Evolutionary conservation across 352 stramenopile species (phyloP), one percentile per base, ranked within the genome.

Genomic region (Peronospora destructor): DNA sequence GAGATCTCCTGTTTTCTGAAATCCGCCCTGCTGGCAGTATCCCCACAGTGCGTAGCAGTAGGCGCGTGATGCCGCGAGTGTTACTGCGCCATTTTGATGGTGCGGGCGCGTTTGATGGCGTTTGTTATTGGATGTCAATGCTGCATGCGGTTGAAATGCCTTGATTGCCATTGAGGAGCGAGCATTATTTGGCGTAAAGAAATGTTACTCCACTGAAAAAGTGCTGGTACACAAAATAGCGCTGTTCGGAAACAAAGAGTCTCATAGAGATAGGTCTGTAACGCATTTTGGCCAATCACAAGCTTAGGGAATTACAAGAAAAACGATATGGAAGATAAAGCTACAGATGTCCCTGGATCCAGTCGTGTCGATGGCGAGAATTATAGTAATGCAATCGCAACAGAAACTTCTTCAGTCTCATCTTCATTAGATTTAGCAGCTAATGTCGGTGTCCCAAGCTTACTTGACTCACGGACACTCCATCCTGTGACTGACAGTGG

Each of bases 391-490:
- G 45, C 26, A 26, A 11, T 43, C 30, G 50, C 33, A 4, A 5
- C 10, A 2, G 14, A 25, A 40, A 12, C 19, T 16, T 19, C 37
- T 8, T 41, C 49, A 29, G 4, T 16, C 3, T 11, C 41, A 16
- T 11, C 42, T 46, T 8, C 40, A 39, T 3, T 23, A 23, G 14
- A 23, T 44, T 1, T 19, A 34, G 10, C 14, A 45, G 28, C 44
- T 5, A 40, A 59, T 40, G 9, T 9, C 19, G 63, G 53, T 14
- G 53, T 68, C 0, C 68, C 65, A 37, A 81, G 68, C 14, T 45
- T 74, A 25, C 61, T 78, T 41, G 71, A 81, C 62, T 78, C 67
- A 33, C 68, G 71, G 6, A 77, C 53, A 30, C 37, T 71, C 7
- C 33, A 49, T 12, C 14, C 48, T 7, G 44, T 46, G 14, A 26